Conservation (phyloP, 495 filamentous ascomycete species). For the Aspergillus campestris region DNA sequence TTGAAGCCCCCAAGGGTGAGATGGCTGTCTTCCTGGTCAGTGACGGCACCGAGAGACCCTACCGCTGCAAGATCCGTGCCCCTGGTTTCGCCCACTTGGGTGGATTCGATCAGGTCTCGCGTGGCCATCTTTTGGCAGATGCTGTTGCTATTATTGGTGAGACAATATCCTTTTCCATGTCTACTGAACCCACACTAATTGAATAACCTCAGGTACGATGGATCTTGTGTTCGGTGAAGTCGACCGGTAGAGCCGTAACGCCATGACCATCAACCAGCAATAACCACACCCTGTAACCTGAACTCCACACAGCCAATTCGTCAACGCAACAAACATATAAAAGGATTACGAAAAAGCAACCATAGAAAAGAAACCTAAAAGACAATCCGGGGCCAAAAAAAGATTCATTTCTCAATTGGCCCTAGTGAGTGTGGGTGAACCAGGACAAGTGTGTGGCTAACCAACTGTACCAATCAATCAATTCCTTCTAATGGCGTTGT, state of each 20-base stretch:
- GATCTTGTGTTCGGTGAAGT: constrained; percentile 76
- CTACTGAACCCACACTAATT: constrained; percentile 1
- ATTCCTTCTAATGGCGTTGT: constrained; percentile 17
- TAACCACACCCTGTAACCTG: constrained; percentile 2
- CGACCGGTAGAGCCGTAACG: constrained; percentile 43
- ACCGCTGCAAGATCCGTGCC: constrained; percentile 94
- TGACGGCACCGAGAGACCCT: constrained; percentile 92
- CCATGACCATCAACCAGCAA: constrained; percentile 2
- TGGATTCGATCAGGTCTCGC: constrained; percentile 86
- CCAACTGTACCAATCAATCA: constrained; percentile 4
- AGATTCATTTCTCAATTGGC: no score
- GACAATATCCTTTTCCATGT: neutral
- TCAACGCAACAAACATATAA: constrained; percentile 1
- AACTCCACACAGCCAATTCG: constrained; percentile 7
- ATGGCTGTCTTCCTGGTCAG: constrained; percentile 98
- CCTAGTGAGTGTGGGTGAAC: no score
- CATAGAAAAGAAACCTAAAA: no score
- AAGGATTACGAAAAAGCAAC: neutral
- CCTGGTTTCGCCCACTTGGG: constrained; percentile 94
- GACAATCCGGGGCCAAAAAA: no score
- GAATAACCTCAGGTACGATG: constrained; percentile 53
- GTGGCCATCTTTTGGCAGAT: constrained; percentile 91
- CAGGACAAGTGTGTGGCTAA: neutral
- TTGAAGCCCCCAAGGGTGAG: constrained; percentile 98
- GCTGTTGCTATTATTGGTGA: constrained; percentile 89